A percentile compares a stretch with the other conserved stretches of the same genome.
phyloP scores from a whole-genome alignment of 192 early-diverging fungal species.

The Obelidium mucronatum region DNA sequence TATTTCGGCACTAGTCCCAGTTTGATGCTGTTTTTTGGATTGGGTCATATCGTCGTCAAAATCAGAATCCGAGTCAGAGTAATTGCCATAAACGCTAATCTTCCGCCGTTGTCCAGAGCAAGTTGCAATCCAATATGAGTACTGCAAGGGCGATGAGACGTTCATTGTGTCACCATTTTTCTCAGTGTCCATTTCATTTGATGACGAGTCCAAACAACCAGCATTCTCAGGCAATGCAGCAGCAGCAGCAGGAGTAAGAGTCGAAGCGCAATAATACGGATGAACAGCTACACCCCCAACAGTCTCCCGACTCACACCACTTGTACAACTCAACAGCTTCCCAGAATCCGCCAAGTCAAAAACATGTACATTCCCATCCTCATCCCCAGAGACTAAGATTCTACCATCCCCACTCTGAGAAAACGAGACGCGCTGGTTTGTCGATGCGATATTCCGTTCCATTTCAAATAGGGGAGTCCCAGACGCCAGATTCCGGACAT shows the following conservation, averaged over 20 bases:
- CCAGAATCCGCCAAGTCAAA: neutral
- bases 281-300: neutral
- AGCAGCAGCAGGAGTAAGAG: neutral
- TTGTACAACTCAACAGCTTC: neutral
- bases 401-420: neutral
- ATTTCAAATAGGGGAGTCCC: neutral
- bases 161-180: too few species aligned
- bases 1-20: conserved; percentile 12
- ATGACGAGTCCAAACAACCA: neutral
- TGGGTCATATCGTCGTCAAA: neutral
- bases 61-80: neutral
- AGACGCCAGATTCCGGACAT: conserved; percentile 1
- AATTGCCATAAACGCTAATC: neutral
- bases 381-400: conserved; percentile 7
- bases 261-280: conserved; percentile 8
- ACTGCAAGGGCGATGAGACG: neutral
- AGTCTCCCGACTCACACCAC: neutral
- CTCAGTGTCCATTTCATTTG: too few species aligned
- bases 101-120: conserved; percentile 14
- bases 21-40: neutral
- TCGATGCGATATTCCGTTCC: neutral
- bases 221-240: neutral
- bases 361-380: neutral
- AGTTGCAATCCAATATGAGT: conserved; percentile 11
- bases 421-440: conserved; percentile 15